A percentile compares a stretch with the other conserved stretches of the same genome.
Evolutionary conservation across 805 yeast species (phyloP).

Genomic region (Kodamaea restingae): DNA sequence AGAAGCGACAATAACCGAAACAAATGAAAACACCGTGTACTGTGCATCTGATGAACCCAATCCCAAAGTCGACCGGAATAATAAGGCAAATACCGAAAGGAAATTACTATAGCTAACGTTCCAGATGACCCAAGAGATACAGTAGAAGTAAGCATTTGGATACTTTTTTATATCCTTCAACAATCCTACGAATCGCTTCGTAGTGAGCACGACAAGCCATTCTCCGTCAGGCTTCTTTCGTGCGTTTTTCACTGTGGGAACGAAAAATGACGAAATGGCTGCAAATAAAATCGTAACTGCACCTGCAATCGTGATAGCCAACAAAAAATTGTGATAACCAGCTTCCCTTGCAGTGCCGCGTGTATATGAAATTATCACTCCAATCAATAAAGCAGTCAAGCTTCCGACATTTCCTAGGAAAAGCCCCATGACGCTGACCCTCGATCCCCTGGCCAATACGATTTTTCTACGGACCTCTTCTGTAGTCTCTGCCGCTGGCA

Average conservation of each 20-base stretch:
- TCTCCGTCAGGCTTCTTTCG: slow-evolving; percentile 22
- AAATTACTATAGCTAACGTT: slow-evolving; percentile 34
- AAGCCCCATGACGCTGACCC: slow-evolving; percentile 36
- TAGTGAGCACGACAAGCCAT: slow-evolving; percentile 20
- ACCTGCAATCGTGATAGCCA: slow-evolving; percentile 40
- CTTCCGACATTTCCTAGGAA: slow-evolving; percentile 36
- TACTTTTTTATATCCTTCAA: slow-evolving; percentile 22
- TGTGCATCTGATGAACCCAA: slow-evolving; percentile 35
- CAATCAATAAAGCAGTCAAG: slow-evolving; percentile 32
- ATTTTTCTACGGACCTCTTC: slow-evolving; percentile 23
- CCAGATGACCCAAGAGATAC: slow-evolving; percentile 43
- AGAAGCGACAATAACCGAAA: slow-evolving; percentile 32
- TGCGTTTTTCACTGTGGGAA: slow-evolving; percentile 28
- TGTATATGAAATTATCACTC: slow-evolving; percentile 32
- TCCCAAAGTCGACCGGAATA: slow-evolving; percentile 39
- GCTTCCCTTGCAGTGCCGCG: slow-evolving; percentile 19
- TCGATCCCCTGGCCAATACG: slow-evolving; percentile 29
- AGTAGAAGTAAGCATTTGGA: slow-evolving; percentile 32
- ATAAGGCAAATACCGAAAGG: slow-evolving; percentile 29
- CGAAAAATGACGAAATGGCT: slow-evolving; percentile 19
- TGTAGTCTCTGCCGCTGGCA: slow-evolving; percentile 9
- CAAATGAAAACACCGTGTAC: slow-evolving; percentile 36
- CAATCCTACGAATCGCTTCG: slow-evolving; percentile 23
- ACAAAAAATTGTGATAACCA: slow-evolving; percentile 31
- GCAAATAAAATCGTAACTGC: slow-evolving; percentile 27